Conservation (phyloP, 139 green algal species). For the Ettlia oleoabundans region DNA sequence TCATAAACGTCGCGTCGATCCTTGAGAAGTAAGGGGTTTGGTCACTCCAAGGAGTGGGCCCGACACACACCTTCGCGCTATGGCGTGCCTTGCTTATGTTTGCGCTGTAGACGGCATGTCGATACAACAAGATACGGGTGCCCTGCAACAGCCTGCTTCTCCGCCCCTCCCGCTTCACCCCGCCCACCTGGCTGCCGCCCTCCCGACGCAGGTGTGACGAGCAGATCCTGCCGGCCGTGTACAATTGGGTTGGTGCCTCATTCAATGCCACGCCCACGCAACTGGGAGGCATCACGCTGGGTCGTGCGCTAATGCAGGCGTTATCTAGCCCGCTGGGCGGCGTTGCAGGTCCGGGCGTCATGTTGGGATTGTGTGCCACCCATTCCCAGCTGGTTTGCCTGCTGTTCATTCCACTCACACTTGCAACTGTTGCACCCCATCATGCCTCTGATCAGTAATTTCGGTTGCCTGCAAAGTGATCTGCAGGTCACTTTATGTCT, state of each 20-base stretch:
- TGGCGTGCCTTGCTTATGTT: too few relatives aligned
- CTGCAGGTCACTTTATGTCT: slow-evolving; percentile 51
- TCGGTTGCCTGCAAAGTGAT: too few relatives aligned
- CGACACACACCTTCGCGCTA: too few relatives aligned
- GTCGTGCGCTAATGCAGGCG: slow-evolving; percentile 73
- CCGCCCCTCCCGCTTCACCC: background rate
- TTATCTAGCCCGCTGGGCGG: slow-evolving; percentile 58
- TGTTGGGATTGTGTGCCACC: background rate
- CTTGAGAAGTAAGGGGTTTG: slow-evolving; percentile 14
- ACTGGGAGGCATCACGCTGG: slow-evolving; percentile 77
- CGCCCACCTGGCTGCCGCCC: background rate
- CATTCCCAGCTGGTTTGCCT: background rate
- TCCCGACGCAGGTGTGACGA: slow-evolving; percentile 10
- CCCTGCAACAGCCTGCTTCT: background rate
- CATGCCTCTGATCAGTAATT: background rate
- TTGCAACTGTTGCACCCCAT: background rate
- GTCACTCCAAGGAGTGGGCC: too few relatives aligned
- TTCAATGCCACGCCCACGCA: slow-evolving; percentile 73
- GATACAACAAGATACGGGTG: too few relatives aligned
- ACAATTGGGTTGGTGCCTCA: slow-evolving; percentile 67
- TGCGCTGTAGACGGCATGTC: too few relatives aligned
- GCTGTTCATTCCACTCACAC: background rate
- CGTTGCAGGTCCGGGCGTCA: too few relatives aligned
- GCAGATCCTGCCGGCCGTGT: slow-evolving; percentile 81
- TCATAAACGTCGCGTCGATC: slow-evolving; percentile 15